Base-by-base conservation (phyloP, 805 yeast genomes). In the Metschnikowia shivogae region DNA sequence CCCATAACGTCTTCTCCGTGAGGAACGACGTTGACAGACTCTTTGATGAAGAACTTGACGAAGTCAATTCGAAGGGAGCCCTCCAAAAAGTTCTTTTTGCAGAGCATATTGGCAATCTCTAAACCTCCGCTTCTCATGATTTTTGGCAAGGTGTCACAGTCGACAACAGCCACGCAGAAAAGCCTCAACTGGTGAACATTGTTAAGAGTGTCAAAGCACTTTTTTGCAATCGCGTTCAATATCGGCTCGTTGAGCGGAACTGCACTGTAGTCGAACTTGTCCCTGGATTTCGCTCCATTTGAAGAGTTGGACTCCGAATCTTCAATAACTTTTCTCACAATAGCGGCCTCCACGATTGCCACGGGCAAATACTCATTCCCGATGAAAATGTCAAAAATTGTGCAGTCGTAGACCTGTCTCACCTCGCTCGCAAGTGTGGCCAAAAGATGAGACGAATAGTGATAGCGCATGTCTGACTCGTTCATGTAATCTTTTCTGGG, bases 21-120 rank as follows among this genome's bases (percentile, higher is more conserved):
- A 2, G 89, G 84, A 29, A 88, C 67, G 57, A 80, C 75, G 41
- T 82, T 74, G 7, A 89, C 67, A 0, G 89, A 79, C 40, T 77
- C 76, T 26, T 77, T 68, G 20, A 85, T 73, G 48, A 84, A 83
- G 59, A 89, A 93, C 58, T 87, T 89, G 43, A 89, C 89, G 63
- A 81, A 90, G 24, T 79, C 82, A 0, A 95, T 82, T n/a, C 79
- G 74, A 19, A 93, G 67, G n/a, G 77, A 72, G 2, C 98, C 98
- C 52, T 81, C 85, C 34, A 82, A 71, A 59, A 89, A 89, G 53
- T 80, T 77, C 52, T 82, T 79, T 57, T 83, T 87, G 65, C 86
- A 89, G 57, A 82, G 76, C 85, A 82, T 87, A 55, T 90, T 93
- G 0, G 98, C 98, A 50, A 93, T 85, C 55, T 93, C 98, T 17